Base-by-base conservation (phyloP, 2,329 filamentous ascomycete genomes). In the Trichophyton simii region DNA sequence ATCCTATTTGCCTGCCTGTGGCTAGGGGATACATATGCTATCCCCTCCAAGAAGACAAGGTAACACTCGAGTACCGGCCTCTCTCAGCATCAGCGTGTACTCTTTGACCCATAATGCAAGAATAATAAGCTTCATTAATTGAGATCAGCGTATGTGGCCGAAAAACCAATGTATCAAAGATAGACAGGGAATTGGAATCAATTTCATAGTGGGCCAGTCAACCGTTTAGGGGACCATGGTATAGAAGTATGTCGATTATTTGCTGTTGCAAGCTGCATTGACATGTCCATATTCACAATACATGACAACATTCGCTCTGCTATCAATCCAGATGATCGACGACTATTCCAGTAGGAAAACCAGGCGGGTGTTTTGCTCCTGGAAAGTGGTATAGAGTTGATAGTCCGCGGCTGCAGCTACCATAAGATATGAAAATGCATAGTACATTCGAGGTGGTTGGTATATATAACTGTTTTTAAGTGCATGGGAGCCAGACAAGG, bases 21-120 rank as follows among this genome's bases (percentile, higher is more conserved):
- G 79, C 80, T 59, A 83, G 72, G 34, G 67, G 84, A 84, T 0
- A 80, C 80, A 72, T 84, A 82, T 3, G 81, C 80, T 76, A 82
- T 80, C 0, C 80, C 79, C 65, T 77, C 73, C 76, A 82, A 79
- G 20, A 80, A 69, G 62, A 79, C 75, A 38, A 82, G 67, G 54
- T 80, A 74, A 2, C 76, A 77, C n/a, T 67, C 57, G 0, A 81
- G 34, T 78, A 0, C 81, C 80, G 1, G 77, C 76, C 1, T 71
- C 69, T 13, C 65, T 64, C 61, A 84, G 66, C 66, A 78, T 81
- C 64, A 73, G 68, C 2, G 75, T 81, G 68, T 82, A 82, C 62
- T 76, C 71, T 67, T 79, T 75, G 0, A 80, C 82, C 65, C 82
- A 6, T 74, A 74, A 9, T 81, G 72, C 63, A 84, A 68, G n/a